phyloP scores from a whole-genome alignment of 2,329 filamentous ascomycete genomes.

The Acrodontium crateriforme region DNA sequence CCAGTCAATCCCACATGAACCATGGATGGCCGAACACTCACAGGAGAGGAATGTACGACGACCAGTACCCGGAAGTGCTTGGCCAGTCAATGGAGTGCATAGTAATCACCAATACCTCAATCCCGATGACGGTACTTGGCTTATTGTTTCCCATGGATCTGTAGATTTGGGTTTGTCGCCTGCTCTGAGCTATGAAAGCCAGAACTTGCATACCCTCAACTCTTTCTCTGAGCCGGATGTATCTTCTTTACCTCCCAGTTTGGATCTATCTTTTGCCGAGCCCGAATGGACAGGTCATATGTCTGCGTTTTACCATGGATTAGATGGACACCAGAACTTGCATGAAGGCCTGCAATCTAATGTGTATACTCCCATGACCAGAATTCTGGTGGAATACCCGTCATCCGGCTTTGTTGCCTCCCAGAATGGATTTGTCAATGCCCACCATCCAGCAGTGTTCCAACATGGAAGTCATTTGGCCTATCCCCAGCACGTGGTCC shows the following conservation, averaged over 20 bases:
- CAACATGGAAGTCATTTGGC: conserved; percentile 1
- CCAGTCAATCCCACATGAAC: conserved; percentile 15
- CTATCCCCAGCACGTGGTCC: conserved; percentile 1
- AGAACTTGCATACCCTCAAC: conserved; percentile 18
- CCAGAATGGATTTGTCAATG: too few relatives aligned
- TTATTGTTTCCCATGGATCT: conserved; percentile 13
- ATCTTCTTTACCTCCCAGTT: conserved; percentile 13
- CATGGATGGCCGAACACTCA: conserved; percentile 12
- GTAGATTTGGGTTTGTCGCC: conserved; percentile 22
- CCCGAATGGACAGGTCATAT: conserved; percentile 14
- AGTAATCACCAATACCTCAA: conserved; percentile 9
- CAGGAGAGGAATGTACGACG: conserved; percentile 13
- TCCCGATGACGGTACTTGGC: conserved; percentile 12
- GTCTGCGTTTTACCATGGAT: too few relatives aligned
- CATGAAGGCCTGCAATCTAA: too few relatives aligned
- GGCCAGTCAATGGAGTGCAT: conserved; percentile 7
- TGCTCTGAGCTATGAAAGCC: conserved; percentile 23
- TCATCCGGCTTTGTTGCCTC: too few relatives aligned
- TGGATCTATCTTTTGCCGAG: conserved; percentile 17
- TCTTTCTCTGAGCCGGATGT: conserved; percentile 17
- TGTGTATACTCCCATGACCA: too few relatives aligned
- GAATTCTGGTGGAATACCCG: too few relatives aligned
- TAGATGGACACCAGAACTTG: too few relatives aligned
- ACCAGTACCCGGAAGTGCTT: conserved; percentile 12
- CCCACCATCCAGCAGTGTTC: conserved; percentile 2